phyloP scores from a whole-genome alignment of 108 stramenopile genomes.

The Aurantiochytrium sp. region DNA sequence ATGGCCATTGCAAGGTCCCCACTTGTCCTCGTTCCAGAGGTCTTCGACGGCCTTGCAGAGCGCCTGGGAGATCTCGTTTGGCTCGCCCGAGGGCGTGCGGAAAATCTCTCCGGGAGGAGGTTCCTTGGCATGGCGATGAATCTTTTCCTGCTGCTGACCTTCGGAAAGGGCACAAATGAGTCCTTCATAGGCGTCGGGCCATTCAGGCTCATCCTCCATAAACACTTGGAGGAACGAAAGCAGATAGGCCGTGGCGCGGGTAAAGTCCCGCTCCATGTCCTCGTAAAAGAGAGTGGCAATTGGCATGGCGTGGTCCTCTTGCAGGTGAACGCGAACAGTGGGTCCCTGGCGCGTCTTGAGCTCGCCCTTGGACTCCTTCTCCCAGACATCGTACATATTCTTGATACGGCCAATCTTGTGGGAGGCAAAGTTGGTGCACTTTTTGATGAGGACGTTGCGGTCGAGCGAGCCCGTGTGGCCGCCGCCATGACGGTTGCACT shows the following conservation, averaged over 20 bases:
- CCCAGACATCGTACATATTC: neutral
- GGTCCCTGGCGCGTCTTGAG: neutral
- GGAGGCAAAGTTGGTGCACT: neutral
- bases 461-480: neutral
- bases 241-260: neutral
- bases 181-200: neutral
- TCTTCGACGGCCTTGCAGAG: neutral
- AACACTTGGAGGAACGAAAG: neutral
- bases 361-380: neutral
- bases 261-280: neutral
- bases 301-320: neutral
- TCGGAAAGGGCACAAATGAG: neutral
- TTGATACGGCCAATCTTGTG: neutral
- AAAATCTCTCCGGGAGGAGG: neutral
- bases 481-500: neutral
- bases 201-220: neutral
- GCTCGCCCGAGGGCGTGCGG: neutral
- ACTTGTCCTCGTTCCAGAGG: neutral
- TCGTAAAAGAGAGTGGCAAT: neutral
- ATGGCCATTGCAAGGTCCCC: conserved; percentile 9
- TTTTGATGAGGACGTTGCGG: neutral
- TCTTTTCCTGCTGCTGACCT: neutral
- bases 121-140: neutral
- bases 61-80: neutral
- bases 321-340: neutral